Percentiles rank a stretch among this genome's conserved stretches.
These are phyloP conservation scores for Pseudomonodictys pantanalensis DNA, from an alignment of 495 filamentous ascomycete species.

Conservation along the genomic window DNA sequence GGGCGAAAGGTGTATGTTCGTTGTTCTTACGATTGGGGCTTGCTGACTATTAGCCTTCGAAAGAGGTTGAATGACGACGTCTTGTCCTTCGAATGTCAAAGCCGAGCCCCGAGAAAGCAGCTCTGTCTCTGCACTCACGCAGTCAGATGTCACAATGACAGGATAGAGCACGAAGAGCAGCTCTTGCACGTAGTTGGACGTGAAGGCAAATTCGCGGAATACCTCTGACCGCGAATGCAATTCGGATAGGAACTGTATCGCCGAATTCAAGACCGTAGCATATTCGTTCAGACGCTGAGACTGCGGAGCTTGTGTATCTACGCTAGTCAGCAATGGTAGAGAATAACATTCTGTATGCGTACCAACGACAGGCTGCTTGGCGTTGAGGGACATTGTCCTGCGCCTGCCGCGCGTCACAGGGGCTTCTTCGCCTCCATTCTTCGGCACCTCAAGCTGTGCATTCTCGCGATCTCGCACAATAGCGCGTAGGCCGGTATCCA, in stretches of 20 bases:
- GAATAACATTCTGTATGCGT: not conserved
- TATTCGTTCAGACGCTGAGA: constrained; percentile 31
- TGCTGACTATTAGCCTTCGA: constrained; percentile 53
- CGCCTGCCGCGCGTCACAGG: constrained; percentile 14
- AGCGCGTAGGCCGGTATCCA: constrained; percentile 73
- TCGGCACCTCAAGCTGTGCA: constrained; percentile 37
- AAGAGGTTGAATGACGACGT: constrained; percentile 74
- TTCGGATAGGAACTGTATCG: constrained; percentile 75
- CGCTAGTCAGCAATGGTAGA: constrained; percentile 1
- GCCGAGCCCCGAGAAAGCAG: constrained; percentile 72
- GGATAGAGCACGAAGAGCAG: constrained; percentile 79
- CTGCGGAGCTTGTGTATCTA: constrained; percentile 20
- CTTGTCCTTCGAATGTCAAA: constrained; percentile 80
- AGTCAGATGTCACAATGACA: constrained; percentile 77
- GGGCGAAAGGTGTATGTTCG: constrained; percentile 55
- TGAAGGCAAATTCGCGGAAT: constrained; percentile 77
- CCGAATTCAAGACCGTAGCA: constrained; percentile 57
- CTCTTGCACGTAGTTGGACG: constrained; percentile 73
- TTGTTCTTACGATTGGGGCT: constrained; percentile 68
- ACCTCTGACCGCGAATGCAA: constrained; percentile 66
- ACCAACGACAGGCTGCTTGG: constrained; percentile 22
- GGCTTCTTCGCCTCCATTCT: constrained; percentile 4
- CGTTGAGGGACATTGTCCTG: constrained; percentile 31
- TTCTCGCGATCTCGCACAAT: constrained; percentile 60
- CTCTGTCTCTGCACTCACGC: constrained; percentile 77